Conservation (phyloP, 306 rosid species). For the Vigna mungo region DNA sequence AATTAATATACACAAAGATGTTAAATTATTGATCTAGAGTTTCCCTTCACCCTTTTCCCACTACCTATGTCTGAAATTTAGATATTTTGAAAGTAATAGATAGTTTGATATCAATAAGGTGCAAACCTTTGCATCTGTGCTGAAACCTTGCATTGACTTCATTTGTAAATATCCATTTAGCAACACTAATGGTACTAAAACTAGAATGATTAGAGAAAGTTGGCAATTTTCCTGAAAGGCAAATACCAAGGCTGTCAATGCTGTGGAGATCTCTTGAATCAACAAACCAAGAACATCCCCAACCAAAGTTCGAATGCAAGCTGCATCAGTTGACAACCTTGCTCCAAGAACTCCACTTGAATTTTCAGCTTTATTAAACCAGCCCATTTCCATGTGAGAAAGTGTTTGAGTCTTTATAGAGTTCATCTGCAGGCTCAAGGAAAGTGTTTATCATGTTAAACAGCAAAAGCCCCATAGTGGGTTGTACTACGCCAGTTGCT, state of each 20-base stretch:
- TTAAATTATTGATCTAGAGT: neutral
- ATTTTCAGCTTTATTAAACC: constrained; percentile 76
- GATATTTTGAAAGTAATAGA: neutral
- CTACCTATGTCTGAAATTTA: neutral
- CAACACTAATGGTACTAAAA: constrained; percentile 62
- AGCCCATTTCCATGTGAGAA: constrained; percentile 78
- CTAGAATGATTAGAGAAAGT: constrained; percentile 66
- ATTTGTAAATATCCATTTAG: constrained; percentile 63
- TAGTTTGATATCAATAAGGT: constrained; percentile 28
- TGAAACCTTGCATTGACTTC: constrained; percentile 66
- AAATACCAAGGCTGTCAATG: too few relatives aligned
- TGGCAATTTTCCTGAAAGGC: constrained; percentile 78
- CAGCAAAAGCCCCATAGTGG: constrained; percentile 56
- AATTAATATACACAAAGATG: neutral
- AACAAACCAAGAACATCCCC: constrained; percentile 90
- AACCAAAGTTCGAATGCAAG: constrained; percentile 60
- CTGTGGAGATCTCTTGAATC: too few relatives aligned
- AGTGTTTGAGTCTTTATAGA: constrained; percentile 63
- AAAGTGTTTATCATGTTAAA: constrained; percentile 60
- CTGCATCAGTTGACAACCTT: constrained; percentile 78
- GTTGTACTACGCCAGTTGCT: constrained; percentile 57
- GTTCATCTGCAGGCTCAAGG: constrained; percentile 64
- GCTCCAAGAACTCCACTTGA: constrained; percentile 81
- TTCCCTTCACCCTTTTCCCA: neutral
- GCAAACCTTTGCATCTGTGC: constrained; percentile 72